Evolutionary conservation across 176 grass and related monocot species (phyloP).

Genomic region (Stipa capillata): DNA sequence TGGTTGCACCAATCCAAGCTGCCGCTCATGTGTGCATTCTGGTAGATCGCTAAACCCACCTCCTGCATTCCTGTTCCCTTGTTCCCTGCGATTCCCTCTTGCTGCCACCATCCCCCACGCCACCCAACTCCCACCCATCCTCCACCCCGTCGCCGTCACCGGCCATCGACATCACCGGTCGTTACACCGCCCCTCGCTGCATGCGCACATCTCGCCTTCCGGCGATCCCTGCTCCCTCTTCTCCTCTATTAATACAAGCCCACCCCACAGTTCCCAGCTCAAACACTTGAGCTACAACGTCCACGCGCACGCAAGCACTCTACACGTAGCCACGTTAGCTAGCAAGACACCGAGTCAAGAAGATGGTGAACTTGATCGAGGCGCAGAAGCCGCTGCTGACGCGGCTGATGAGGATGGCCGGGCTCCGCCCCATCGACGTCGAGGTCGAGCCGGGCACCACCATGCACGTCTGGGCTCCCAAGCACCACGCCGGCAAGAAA

Average conservation of each 20-base stretch:
- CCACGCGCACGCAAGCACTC: background rate
- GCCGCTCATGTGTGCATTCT: background rate
- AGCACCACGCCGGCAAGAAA: conserved; percentile 52
- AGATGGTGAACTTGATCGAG: conserved; percentile 91
- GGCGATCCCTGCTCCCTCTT: background rate
- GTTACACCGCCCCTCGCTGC: conserved; percentile 18
- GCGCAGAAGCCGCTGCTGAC: conserved; percentile 67
- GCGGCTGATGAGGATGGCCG: conserved; percentile 61
- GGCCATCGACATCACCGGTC: conserved; percentile 10
- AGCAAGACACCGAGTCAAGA: background rate
- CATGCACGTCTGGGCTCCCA: conserved; percentile 85
- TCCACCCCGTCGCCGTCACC: conserved; percentile 4
- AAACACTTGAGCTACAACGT: background rate
- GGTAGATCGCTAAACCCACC: conserved; percentile 45
- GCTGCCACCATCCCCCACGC: background rate
- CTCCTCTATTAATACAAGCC: conserved; percentile 17
- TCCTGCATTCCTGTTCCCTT: background rate
- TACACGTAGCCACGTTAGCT: background rate
- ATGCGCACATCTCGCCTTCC: background rate
- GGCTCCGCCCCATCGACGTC: conserved; percentile 53
- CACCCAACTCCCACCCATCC: conserved; percentile 21
- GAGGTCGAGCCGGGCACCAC: conserved; percentile 74
- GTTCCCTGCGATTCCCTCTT: background rate
- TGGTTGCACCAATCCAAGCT: conserved; percentile 51
- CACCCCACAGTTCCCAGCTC: background rate